Evolutionary conservation across 1,284 basidiomycete genomes (phyloP).

Genomic region (Grifola frondosa): DNA sequence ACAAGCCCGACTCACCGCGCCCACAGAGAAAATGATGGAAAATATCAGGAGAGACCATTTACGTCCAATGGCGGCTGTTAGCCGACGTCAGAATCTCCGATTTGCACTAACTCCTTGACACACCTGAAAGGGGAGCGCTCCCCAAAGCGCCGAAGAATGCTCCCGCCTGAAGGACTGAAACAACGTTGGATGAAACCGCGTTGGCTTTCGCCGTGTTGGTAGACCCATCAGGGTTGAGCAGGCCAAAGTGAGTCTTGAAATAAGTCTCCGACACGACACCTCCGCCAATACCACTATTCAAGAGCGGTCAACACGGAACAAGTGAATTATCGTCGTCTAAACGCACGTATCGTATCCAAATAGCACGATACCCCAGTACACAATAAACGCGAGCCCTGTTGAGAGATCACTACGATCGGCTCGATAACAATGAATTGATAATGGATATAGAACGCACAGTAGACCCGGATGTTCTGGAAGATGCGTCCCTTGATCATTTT

Average conservation of each 20-base stretch:
- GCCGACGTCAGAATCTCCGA: background rate
- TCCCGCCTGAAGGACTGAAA: constrained; percentile 77
- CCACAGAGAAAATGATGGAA: constrained; percentile 61
- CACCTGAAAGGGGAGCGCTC: constrained; percentile 64
- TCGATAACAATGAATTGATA: background rate
- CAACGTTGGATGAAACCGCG: constrained; percentile 61
- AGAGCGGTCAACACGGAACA: background rate
- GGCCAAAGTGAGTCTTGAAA: constrained; percentile 64
- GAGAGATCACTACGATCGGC: too few species aligned
- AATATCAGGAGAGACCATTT: constrained; percentile 57
- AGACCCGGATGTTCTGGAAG: constrained; percentile 59
- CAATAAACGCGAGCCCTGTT: constrained; percentile 67
- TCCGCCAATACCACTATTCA: constrained; percentile 52
- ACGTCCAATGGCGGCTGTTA: constrained; percentile 53
- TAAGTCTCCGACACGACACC: constrained; percentile 63
- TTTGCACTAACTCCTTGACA: constrained; percentile 12
- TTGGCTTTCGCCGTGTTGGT: constrained; percentile 37
- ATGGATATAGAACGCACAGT: constrained; percentile 43
- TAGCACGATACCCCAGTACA: constrained; percentile 76
- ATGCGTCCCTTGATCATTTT: constrained; percentile 11
- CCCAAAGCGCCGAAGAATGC: constrained; percentile 78
- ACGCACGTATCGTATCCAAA: constrained; percentile 77
- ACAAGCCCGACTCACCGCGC: constrained; percentile 50
- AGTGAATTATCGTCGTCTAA: background rate
- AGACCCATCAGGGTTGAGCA: constrained; percentile 42